Evolutionary conservation across 176 grass and related monocot species (phyloP).

Genomic region (Elymus sibiricus): DNA sequence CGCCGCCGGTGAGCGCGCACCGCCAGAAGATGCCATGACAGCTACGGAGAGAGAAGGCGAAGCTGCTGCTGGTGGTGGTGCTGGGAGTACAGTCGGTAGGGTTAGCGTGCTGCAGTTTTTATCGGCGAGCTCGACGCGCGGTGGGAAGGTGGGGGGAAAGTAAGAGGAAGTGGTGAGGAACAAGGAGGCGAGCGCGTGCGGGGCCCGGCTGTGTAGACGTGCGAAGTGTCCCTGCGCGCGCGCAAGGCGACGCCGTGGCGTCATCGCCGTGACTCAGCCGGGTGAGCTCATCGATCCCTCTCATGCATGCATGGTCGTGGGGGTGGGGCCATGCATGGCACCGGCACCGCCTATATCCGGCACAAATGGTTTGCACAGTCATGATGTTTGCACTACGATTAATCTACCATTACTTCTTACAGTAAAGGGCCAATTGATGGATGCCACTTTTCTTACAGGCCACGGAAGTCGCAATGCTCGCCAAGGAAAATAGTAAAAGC

Average conservation of each 20-base stretch:
- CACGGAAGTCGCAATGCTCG: too few species aligned
- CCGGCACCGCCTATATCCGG: neutral
- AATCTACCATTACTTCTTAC: neutral
- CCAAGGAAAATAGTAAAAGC: too few species aligned
- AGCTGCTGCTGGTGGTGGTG: neutral
- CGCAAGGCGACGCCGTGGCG: neutral
- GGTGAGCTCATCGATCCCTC: slow-evolving; percentile 7
- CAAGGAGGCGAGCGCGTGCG: neutral
- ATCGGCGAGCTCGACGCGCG: slow-evolving; percentile 13
- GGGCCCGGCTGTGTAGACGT: neutral
- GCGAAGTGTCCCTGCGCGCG: neutral
- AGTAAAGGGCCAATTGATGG: too few species aligned
- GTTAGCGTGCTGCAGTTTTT: slow-evolving; percentile 23
- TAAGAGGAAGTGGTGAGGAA: slow-evolving; percentile 27
- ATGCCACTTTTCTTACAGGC: too few species aligned
- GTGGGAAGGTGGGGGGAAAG: slow-evolving; percentile 36
- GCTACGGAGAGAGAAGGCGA: neutral
- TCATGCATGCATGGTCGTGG: neutral
- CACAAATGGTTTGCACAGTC: neutral
- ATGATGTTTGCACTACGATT: neutral
- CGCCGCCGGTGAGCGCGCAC: neutral
- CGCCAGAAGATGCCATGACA: neutral
- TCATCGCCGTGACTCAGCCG: slow-evolving; percentile 24
- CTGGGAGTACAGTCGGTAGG: neutral
- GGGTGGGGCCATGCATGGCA: neutral